Percentiles rank a stretch among this genome's conserved stretches.
These are phyloP conservation scores for Thecaphora frezii DNA, from an alignment of 1,284 basidiomycete genomes.

Conservation along the genomic window DNA sequence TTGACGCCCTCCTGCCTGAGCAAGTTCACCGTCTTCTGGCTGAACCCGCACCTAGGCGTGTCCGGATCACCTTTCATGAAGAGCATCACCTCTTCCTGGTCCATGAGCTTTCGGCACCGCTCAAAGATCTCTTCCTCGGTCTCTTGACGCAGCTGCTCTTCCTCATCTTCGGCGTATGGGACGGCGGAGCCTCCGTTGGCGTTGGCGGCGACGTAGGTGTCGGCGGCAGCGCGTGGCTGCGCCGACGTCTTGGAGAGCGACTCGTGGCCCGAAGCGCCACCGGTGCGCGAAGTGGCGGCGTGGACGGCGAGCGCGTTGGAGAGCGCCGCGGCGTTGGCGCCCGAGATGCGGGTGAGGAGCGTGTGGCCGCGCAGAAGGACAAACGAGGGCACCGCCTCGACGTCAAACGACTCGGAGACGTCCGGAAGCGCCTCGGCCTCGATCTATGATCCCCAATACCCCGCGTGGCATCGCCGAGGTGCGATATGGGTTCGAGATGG, in stretches of 20 bases:
- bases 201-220: conserved; percentile 31
- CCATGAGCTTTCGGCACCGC: conserved; percentile 71
- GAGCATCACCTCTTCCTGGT: conserved; percentile 71
- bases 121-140: conserved; percentile 69
- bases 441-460: conserved; percentile 72
- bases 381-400: conserved; percentile 86
- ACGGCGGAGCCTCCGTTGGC: conserved; percentile 8
- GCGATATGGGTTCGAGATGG: too few species aligned
- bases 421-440: conserved; percentile 86
- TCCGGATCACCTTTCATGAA: conserved; percentile 97
- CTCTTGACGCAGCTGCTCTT: conserved; percentile 61
- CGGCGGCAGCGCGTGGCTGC: conserved; percentile 39
- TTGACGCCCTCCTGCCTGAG: conserved; percentile 68
- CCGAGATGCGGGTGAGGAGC: conserved; percentile 76
- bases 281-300: conserved; percentile 55
- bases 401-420: conserved; percentile 88
- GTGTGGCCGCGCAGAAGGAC: conserved; percentile 85
- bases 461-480: too few species aligned
- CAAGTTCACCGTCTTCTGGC: conserved; percentile 70
- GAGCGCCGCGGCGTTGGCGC: conserved; percentile 76
- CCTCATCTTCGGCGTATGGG: conserved; percentile 26
- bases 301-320: conserved; percentile 68
- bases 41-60: conserved; percentile 73
- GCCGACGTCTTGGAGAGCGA: conserved; percentile 45
- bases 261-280: conserved; percentile 34